phyloP scores from a whole-genome alignment of 2,329 filamentous ascomycete species.

The Aschersonia sp. region DNA sequence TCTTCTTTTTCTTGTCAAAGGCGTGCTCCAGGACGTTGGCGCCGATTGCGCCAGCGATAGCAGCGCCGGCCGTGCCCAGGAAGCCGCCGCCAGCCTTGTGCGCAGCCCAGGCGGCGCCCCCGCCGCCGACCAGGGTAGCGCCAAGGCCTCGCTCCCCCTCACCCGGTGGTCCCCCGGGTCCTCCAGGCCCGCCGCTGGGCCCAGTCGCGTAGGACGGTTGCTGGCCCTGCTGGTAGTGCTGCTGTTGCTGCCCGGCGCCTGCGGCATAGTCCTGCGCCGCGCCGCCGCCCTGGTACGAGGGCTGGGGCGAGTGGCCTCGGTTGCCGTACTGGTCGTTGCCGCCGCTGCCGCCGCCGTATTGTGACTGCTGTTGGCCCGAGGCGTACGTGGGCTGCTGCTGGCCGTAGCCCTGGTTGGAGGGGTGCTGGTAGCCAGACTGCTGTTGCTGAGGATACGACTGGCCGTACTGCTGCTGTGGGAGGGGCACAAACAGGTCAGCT shows the following conservation, averaged over 20 bases:
- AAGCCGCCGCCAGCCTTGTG: slow-evolving; percentile 37
- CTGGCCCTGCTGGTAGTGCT: neutral
- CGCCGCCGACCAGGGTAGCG: slow-evolving; percentile 36
- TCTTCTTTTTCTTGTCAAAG: slow-evolving; percentile 19
- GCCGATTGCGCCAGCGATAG: slow-evolving; percentile 37
- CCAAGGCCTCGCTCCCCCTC: slow-evolving; percentile 39
- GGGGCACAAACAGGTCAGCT: too few relatives aligned
- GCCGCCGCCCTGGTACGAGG: slow-evolving; percentile 6
- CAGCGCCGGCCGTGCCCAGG: slow-evolving; percentile 34
- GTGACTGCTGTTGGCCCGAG: slow-evolving; percentile 3
- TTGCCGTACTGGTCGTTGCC: slow-evolving; percentile 3
- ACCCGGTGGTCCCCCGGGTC: slow-evolving; percentile 10
- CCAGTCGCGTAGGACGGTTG: slow-evolving; percentile 9
- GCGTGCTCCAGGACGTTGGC: slow-evolving; percentile 35
- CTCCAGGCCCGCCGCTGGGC: slow-evolving; percentile 7
- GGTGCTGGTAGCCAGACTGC: slow-evolving; percentile 3
- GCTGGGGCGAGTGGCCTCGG: slow-evolving; percentile 5
- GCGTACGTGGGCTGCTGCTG: slow-evolving; percentile 7
- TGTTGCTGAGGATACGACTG: neutral
- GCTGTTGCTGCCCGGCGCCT: slow-evolving; percentile 5
- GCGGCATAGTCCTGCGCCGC: slow-evolving; percentile 8
- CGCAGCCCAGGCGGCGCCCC: slow-evolving; percentile 37
- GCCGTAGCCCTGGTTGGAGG: neutral
- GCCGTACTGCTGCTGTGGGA: neutral
- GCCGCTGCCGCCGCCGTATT: neutral